phyloP scores from a whole-genome alignment of 2,329 filamentous ascomycete genomes.

The Blastomyces emzantsi region DNA sequence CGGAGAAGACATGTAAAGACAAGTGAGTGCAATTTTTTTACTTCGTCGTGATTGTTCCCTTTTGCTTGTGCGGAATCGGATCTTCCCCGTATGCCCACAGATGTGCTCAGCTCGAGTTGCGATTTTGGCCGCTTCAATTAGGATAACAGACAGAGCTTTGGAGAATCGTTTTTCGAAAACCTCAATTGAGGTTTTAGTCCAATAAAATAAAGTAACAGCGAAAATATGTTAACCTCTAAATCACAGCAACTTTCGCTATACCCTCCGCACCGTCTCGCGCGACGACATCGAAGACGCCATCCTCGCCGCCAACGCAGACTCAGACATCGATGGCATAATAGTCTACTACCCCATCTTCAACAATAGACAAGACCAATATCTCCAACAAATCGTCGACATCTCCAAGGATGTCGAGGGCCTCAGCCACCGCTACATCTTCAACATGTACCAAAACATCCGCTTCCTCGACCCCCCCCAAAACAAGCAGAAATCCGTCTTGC shows the following conservation, averaged over 20 bases:
- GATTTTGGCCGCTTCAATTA: background rate
- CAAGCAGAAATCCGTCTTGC: constrained; percentile 79
- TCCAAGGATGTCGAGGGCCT: constrained; percentile 94
- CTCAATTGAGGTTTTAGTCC: background rate
- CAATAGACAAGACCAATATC: constrained; percentile 80
- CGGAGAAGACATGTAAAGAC: constrained; percentile 88
- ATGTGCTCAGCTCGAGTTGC: background rate
- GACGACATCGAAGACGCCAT: constrained; percentile 86
- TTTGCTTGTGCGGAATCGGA: constrained; percentile 4
- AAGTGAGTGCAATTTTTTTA: constrained; percentile 56
- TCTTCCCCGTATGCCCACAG: background rate
- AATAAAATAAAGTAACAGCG: background rate
- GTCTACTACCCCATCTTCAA: constrained; percentile 99
- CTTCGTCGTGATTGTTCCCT: constrained; percentile 13
- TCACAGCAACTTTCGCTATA: constrained; percentile 75
- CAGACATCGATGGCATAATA: constrained; percentile 74
- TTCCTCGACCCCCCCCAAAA: constrained; percentile 62
- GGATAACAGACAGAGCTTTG: background rate
- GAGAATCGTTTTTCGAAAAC: background rate
- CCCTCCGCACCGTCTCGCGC: constrained; percentile 72
- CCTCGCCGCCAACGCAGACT: constrained; percentile 71
- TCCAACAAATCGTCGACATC: constrained; percentile 87
- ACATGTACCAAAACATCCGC: constrained; percentile 99
- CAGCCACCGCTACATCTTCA: constrained; percentile 88
- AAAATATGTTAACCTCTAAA: background rate